Percentiles rank a stretch among this genome's conserved stretches.
Evolutionary conservation across 2,329 filamentous ascomycete genomes (phyloP).

Genomic region (Neonectria neomacrospora): DNA sequence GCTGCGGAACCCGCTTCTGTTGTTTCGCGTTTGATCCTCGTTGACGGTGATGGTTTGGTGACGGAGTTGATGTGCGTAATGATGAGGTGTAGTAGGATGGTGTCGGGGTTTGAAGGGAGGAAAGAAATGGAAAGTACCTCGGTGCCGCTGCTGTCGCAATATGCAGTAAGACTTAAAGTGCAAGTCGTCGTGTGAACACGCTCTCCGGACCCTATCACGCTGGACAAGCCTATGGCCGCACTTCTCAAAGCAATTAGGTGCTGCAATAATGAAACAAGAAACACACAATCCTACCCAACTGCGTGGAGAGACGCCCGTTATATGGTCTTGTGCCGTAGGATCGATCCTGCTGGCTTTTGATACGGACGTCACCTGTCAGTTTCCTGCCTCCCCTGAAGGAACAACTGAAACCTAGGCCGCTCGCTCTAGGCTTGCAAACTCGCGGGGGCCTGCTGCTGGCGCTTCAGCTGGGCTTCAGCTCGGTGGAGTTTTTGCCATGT

Average conservation of each 20-base stretch:
- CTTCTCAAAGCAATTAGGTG: neutral
- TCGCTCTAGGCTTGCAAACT: constrained; percentile 4
- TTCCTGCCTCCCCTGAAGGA: neutral
- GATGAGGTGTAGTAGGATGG: neutral
- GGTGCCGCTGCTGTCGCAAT: neutral
- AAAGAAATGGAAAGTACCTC: neutral
- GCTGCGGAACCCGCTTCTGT: constrained; percentile 8
- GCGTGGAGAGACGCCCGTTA: constrained; percentile 1
- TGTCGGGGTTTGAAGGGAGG: neutral
- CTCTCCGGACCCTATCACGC: neutral
- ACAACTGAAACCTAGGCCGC: constrained; percentile 14
- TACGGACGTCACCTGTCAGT: constrained; percentile 6
- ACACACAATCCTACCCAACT: neutral
- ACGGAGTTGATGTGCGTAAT: neutral
- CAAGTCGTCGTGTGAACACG: neutral
- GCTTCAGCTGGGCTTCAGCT: constrained; percentile 24
- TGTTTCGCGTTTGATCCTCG: constrained; percentile 3
- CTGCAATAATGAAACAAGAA: constrained; percentile 4
- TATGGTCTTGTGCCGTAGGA: constrained; percentile 13
- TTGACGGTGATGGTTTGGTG: neutral
- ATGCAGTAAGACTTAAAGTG: neutral
- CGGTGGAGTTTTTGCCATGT: constrained; percentile 1
- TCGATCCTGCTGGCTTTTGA: neutral
- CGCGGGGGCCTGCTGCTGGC: neutral
- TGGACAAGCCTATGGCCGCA: neutral